Base-by-base conservation (phyloP, 2,329 filamentous ascomycete genomes). In the Penicillium sumatraense region DNA sequence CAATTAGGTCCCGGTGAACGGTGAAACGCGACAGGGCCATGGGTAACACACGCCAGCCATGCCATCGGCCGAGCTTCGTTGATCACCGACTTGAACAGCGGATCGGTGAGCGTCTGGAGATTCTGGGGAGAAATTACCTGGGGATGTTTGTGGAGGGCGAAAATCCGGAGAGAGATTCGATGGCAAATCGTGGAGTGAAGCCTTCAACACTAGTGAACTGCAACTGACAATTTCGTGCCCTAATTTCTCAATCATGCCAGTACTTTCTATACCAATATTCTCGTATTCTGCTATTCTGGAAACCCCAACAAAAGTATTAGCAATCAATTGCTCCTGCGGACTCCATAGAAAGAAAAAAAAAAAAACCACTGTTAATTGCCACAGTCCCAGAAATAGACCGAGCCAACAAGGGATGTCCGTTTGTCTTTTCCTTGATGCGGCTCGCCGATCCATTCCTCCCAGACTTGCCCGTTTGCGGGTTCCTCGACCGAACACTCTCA, bases 141-240 rank as follows among this genome's bases (percentile, higher is more conserved):
- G 49, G 49, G 49, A 27, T 55, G n/a, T 35, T 40, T 42, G 50
- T 50, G 58, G 53, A 54, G 58, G 41, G 51, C n/a, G 54, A 51
- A 52, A 56, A 60, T 54, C 53, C 51, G 58, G 58, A 58, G 58
- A 56, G 58, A 58, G 58, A 56, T 49, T 46, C 21, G 8, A 46
- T 21, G 16, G 24, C 5, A 6, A 46, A 45, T 45, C 42, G 26
- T 20, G 26, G 26, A 46, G 42, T 31, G 3, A 27, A 9, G n/a
- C n/a, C n/a, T n/a, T n/a, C n/a, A n/a, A n/a, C n/a, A n/a, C n/a
- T n/a, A n/a, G n/a, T n/a, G n/a, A n/a, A n/a, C n/a, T n/a, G n/a
- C n/a, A n/a, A n/a, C n/a, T n/a, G n/a, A n/a, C n/a, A n/a, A n/a
- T n/a, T n/a, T n/a, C n/a, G n/a, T n/a, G n/a, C n/a, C n/a, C n/a